These are phyloP conservation scores for Aureobasidium pullulans DNA, from an alignment of 2,329 filamentous ascomycete genomes.

Conservation along the genomic window DNA sequence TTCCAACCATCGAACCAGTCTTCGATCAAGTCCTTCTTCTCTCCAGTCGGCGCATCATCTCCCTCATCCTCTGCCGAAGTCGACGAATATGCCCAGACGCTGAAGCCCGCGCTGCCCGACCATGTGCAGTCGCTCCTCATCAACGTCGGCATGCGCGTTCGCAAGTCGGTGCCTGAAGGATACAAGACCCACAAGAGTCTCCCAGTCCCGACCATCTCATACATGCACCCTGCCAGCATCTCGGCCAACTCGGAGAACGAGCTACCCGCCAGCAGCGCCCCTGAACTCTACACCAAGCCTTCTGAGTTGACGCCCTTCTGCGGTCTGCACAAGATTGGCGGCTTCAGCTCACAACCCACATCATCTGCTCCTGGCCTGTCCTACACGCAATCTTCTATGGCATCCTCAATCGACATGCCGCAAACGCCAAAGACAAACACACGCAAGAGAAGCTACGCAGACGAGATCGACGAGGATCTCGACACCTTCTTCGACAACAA, in stretches of 20 bases:
- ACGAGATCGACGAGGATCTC: constrained; percentile 30
- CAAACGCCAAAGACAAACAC: constrained; percentile 8
- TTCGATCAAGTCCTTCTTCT: constrained; percentile 38
- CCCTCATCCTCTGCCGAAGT: neutral
- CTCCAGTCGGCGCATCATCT: constrained; percentile 17
- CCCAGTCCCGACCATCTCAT: constrained; percentile 3
- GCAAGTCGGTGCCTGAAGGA: constrained; percentile 87
- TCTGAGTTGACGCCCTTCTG: constrained; percentile 73
- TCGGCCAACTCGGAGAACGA: neutral
- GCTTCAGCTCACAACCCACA: constrained; percentile 52
- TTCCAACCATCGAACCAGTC: constrained; percentile 39
- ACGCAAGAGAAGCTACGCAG: constrained; percentile 29
- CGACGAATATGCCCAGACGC: constrained; percentile 22
- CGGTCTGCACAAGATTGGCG: constrained; percentile 69
- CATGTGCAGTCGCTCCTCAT: constrained; percentile 75
- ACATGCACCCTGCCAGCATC: constrained; percentile 9
- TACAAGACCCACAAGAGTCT: constrained; percentile 66
- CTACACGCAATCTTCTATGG: constrained; percentile 30
- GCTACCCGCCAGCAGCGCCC: neutral
- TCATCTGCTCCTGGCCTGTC: constrained; percentile 25
- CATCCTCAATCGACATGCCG: constrained; percentile 31
- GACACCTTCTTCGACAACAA: constrained; percentile 27
- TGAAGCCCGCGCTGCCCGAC: constrained; percentile 49
- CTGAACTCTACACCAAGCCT: constrained; percentile 13
- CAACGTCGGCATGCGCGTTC: constrained; percentile 86